Conservation (phyloP, 306 rosid genomes). For the Cucurbita maxima region DNA sequence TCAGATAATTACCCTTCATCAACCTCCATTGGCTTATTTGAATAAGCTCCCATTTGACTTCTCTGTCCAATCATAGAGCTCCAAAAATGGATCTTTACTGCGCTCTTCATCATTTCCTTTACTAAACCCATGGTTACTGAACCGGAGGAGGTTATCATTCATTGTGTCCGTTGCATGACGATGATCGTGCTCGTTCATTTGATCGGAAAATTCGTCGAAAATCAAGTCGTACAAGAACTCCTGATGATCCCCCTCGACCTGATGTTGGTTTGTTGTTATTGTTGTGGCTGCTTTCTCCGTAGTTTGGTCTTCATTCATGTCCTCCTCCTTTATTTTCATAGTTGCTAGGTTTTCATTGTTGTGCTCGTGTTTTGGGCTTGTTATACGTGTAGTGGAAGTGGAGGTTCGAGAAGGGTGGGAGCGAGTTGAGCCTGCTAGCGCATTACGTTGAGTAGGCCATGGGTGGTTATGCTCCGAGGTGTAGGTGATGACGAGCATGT, state of each 20-base stretch:
- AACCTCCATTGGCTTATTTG: neutral
- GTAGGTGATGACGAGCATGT: slow-evolving; percentile 87
- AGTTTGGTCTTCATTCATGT: neutral
- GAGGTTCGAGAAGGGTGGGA: slow-evolving; percentile 46
- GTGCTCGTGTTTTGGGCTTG: slow-evolving; percentile 8
- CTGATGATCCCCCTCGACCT: slow-evolving; percentile 37
- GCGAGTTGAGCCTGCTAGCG: slow-evolving; percentile 74
- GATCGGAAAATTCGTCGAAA: slow-evolving; percentile 59
- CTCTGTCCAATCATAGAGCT: slow-evolving; percentile 5
- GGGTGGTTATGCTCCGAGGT: slow-evolving; percentile 97
- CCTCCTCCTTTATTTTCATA: neutral
- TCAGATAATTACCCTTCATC: neutral
- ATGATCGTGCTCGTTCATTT: slow-evolving; percentile 31
- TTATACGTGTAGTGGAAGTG: slow-evolving; percentile 5
- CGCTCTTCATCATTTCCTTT: slow-evolving; percentile 21
- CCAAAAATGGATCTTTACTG: slow-evolving; percentile 37
- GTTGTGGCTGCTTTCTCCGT: neutral
- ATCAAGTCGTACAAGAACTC: slow-evolving; percentile 38
- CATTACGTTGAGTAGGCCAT: slow-evolving; percentile 94
- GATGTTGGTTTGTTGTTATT: slow-evolving; percentile 19
- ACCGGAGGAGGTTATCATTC: slow-evolving; percentile 15
- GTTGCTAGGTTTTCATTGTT: slow-evolving; percentile 7
- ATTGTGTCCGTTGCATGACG: neutral
- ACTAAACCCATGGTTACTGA: slow-evolving; percentile 30
- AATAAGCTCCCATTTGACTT: neutral